These are phyloP conservation scores for Syzygium grande DNA, from an alignment of 345 rosid genomes.

Conservation along the genomic window DNA sequence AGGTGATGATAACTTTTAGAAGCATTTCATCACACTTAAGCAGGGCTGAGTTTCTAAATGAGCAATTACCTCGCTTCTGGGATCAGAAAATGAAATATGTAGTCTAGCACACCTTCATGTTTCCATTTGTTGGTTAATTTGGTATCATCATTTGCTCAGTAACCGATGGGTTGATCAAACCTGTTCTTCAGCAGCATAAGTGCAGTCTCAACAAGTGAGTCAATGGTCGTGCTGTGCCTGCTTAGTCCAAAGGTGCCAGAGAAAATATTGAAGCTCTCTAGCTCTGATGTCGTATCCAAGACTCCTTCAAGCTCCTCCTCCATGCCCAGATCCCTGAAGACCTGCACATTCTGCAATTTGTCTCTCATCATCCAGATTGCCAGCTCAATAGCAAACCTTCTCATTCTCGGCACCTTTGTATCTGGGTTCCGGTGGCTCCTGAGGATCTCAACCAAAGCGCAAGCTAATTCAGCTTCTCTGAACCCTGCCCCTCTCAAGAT, in stretches of 20 bases:
- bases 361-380: conserved; percentile 76
- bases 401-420: conserved; percentile 51
- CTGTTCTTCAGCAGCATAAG: background rate
- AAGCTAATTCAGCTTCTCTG: conserved; percentile 26
- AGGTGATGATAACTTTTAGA: background rate
- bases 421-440: conserved; percentile 39
- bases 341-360: conserved; percentile 13
- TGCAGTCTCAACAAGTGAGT: conserved; percentile 34
- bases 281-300: conserved; percentile 65
- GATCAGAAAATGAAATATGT: background rate
- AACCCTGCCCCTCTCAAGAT: conserved; percentile 32
- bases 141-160: background rate
- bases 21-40: background rate
- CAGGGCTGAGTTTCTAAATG: background rate
- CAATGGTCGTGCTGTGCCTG: conserved; percentile 55
- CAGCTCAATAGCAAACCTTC: conserved; percentile 66
- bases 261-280: conserved; percentile 75
- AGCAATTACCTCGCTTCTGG: background rate
- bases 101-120: background rate
- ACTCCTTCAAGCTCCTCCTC: conserved; percentile 47
- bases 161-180: background rate
- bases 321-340: conserved; percentile 38
- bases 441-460: conserved; percentile 34
- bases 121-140: background rate
- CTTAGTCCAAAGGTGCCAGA: conserved; percentile 66